Evolutionary conservation across 1,284 basidiomycete species (phyloP).

Genomic region (Ustilago crameri): DNA sequence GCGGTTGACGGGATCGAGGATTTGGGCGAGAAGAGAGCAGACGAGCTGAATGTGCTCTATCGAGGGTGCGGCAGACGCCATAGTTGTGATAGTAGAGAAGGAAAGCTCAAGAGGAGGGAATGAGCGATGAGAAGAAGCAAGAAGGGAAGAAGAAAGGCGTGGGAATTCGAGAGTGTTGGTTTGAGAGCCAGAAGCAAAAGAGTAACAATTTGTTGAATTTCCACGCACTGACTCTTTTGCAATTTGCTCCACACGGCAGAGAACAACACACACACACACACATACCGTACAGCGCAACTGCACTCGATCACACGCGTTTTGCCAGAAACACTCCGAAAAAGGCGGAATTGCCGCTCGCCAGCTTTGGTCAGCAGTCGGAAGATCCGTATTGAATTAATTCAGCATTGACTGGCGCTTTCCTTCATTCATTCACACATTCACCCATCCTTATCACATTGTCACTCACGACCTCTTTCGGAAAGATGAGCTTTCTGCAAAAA

Average conservation of each 20-base stretch:
- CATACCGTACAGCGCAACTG: conserved; percentile 1
- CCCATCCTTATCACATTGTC: neutral
- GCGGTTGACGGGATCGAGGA: conserved; percentile 58
- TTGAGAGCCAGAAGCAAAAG: neutral
- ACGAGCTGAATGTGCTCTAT: conserved; percentile 58
- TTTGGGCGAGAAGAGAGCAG: conserved; percentile 57
- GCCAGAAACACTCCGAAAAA: neutral
- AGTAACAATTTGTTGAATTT: conserved; percentile 19
- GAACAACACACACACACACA: conserved; percentile 2
- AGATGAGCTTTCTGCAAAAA: conserved; percentile 17
- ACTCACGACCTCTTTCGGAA: neutral
- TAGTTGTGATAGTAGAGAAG: conserved; percentile 9
- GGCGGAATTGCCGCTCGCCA: neutral
- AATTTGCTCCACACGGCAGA: neutral
- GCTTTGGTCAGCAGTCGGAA: no score
- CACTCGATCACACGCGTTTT: conserved; percentile 17
- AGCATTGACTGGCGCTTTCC: no score
- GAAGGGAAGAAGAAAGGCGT: neutral
- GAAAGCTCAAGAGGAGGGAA: neutral
- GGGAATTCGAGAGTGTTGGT: conserved; percentile 3
- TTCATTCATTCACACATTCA: neutral
- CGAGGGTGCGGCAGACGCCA: conserved; percentile 23
- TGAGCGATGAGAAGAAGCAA: neutral
- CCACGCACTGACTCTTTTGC: conserved; percentile 11
- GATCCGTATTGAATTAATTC: no score